Evolutionary conservation across 2,329 filamentous ascomycete genomes (phyloP).

Genomic region (Sclerotinia sclerotiorum): DNA sequence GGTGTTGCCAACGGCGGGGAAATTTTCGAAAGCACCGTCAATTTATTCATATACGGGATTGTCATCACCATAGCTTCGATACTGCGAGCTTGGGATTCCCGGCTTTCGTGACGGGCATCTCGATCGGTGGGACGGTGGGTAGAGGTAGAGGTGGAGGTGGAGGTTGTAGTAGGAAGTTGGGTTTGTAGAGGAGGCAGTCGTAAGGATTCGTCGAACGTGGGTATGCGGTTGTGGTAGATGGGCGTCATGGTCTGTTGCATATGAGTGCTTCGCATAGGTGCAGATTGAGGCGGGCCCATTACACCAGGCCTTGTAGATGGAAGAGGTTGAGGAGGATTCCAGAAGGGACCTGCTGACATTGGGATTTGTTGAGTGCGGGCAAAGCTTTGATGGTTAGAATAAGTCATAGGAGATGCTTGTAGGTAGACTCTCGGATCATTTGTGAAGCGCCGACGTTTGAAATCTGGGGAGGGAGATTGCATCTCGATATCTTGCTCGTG

Average conservation of each 20-base stretch:
- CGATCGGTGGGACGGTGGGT: conserved; percentile 41
- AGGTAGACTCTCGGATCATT: conserved; percentile 44
- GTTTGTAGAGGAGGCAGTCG: conserved; percentile 41
- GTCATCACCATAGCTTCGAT: conserved; percentile 72
- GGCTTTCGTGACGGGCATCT: conserved; percentile 37
- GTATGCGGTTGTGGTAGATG: conserved; percentile 31
- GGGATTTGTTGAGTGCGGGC: conserved; percentile 32
- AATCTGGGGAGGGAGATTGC: conserved; percentile 52
- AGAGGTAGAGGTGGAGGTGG: conserved; percentile 40
- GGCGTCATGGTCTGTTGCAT: conserved; percentile 31
- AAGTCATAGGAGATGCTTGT: conserved; percentile 43
- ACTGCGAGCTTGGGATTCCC: conserved; percentile 46
- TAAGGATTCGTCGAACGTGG: conserved; percentile 39
- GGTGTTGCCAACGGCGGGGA: conserved; percentile 61
- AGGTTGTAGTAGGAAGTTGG: conserved; percentile 39
- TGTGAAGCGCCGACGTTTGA: conserved; percentile 63
- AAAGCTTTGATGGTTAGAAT: conserved; percentile 33
- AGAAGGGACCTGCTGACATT: conserved; percentile 41
- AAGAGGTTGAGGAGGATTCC: conserved; percentile 37
- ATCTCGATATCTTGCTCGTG: conserved; percentile 44
- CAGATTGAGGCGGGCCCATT: conserved; percentile 39
- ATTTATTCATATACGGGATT: conserved; percentile 72
- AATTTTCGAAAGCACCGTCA: conserved; percentile 73
- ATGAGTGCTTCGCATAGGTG: conserved; percentile 29
- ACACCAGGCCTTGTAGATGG: conserved; percentile 38